These are phyloP conservation scores for Pilasporangium apinafurcum DNA, from an alignment of 352 stramenopile genomes.

Conservation along the genomic window DNA sequence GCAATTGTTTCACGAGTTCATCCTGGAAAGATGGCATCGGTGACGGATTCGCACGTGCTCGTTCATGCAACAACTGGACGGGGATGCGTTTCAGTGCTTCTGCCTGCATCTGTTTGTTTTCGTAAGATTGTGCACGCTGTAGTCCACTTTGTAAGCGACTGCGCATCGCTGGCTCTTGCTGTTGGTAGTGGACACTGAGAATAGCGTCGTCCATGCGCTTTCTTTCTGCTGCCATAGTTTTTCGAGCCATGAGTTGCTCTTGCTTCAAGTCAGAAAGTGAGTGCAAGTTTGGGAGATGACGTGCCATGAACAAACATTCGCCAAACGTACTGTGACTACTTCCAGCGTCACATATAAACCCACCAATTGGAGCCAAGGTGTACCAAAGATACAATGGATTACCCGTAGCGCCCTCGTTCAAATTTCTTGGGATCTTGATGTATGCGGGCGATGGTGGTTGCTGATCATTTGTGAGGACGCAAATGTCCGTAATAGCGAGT, in stretches of 20 bases:
- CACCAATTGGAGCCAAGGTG: slow-evolving; percentile 35
- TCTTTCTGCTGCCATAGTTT: slow-evolving; percentile 3
- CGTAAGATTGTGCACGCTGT: slow-evolving; percentile 55
- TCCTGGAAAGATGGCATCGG: slow-evolving; percentile 49
- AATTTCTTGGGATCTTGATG: slow-evolving; percentile 45
- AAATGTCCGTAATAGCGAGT: slow-evolving; percentile 61
- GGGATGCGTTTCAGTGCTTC: slow-evolving; percentile 69
- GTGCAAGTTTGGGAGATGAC: slow-evolving; percentile 15
- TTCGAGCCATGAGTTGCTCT: slow-evolving; percentile 11
- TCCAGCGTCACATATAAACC: slow-evolving; percentile 45
- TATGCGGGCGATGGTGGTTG: slow-evolving; percentile 16
- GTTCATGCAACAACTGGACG: slow-evolving; percentile 50
- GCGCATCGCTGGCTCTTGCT: slow-evolving; percentile 41
- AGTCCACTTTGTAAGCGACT: slow-evolving; percentile 36
- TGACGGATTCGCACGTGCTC: slow-evolving; percentile 42
- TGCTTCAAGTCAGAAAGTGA: slow-evolving; percentile 15
- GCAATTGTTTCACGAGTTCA: slow-evolving; percentile 66
- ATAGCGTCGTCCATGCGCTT: slow-evolving; percentile 19
- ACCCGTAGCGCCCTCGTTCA: slow-evolving; percentile 36
- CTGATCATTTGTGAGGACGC: slow-evolving; percentile 27
- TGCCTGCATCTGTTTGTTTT: slow-evolving; percentile 52
- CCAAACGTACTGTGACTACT: slow-evolving; percentile 48
- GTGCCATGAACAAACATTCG: slow-evolving; percentile 59
- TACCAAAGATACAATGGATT: slow-evolving; percentile 54
- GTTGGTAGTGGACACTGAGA: slow-evolving; percentile 31